Base-by-base conservation (phyloP, 2,329 filamentous ascomycete genomes). In the Trichoderma aggressivum region DNA sequence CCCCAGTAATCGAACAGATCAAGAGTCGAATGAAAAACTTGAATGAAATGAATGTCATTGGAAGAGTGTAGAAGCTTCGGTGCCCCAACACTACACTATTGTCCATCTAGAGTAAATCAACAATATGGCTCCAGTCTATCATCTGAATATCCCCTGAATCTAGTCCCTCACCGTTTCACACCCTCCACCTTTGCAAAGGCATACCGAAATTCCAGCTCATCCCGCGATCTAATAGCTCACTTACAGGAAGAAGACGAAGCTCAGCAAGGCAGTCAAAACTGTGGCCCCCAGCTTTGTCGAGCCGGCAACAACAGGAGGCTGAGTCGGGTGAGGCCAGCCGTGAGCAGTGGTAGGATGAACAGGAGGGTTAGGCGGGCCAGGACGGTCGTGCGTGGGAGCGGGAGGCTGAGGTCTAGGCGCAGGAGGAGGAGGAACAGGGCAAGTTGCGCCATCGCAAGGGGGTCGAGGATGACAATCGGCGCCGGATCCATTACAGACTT, bases 161-260 rank as follows among this genome's bases (percentile, higher is more conserved):
- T 18, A 24, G 4, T n/a, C 16, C 21, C 5, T 16, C 14, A 24
- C 34, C 21, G 36, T 60, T 21, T 10, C 18, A 16, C 14, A 10
- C 8, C 1, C n/a, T 14, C 8, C 26, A 7, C 7, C 55, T 18
- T 34, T 34, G 18, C 12, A 14, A 56, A 21, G 5, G 50, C 50
- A 58, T 58, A 64, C 65, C 30, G 11, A 21, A 32, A 70, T 55
- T 30, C 39, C 16, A 65, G 34, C 34, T 3, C 43, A 7, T n/a
- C 30, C 10, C 14, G n/a, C 4, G n/a, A n/a, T 1, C 10, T 50
- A 34, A 7, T 16, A 7, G 3, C 5, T 32, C 28, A 62, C 39
- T 75, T 77, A 78, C 73, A 78, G 72, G 60, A 77, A 50, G 70
- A 78, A 75, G 65, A 73, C 72, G 58, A 76, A 53, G 72, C 74